Base-by-base conservation (phyloP, 2,329 filamentous ascomycete genomes). In the Magnaporthiopsis poae region DNA sequence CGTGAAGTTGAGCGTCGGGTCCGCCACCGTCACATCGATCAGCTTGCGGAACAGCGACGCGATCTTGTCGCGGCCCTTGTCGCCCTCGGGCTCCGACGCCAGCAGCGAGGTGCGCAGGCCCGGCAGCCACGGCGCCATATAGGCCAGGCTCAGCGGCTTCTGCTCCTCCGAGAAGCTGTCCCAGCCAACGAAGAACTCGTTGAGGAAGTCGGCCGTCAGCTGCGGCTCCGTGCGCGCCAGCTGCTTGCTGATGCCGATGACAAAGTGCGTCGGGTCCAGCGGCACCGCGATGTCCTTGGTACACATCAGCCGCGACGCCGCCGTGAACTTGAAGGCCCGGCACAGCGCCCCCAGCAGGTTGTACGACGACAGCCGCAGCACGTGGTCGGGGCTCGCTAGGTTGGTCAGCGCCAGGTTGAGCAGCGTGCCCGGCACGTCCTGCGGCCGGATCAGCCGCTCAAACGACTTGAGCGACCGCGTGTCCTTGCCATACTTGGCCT, bases 161-260 rank as follows among this genome's bases (percentile, higher is more conserved):
- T 90, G 88, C 66, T 88, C 84, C 46, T 88, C 84, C 0, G 85
- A 82, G 70, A 89, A 87, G 71, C 86, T 88, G 70, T 88, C 86
- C 88, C 88, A 90, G 25, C 87, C 86, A 31, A 89, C 86, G 67
- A 90, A 90, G 72, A 90, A 90, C 71, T 90, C 88, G n/a, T 87
- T 89, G 59, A 90, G 72, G 71, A 90, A 90, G 71, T 90, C 88
- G 9, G 82, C 83, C 0, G 88, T 90, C 9, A 90, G 79, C 70
- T 89, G 87, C 29, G 88, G 86, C 71, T 90, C 87, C 27, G 86
- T 82, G 36, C 78, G 75, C 11, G 88, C 87, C 21, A 90, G 77
- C 68, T 86, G 83, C 71, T 82, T 83, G 77, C 88, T 90, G 62
- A 90, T 87, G 62, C 83, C 82, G 70, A 90, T 78, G 60, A 90